Evolutionary conservation across 371 early-diverging fungal genomes (phyloP).

Genomic region (Chytridiales sp.): DNA sequence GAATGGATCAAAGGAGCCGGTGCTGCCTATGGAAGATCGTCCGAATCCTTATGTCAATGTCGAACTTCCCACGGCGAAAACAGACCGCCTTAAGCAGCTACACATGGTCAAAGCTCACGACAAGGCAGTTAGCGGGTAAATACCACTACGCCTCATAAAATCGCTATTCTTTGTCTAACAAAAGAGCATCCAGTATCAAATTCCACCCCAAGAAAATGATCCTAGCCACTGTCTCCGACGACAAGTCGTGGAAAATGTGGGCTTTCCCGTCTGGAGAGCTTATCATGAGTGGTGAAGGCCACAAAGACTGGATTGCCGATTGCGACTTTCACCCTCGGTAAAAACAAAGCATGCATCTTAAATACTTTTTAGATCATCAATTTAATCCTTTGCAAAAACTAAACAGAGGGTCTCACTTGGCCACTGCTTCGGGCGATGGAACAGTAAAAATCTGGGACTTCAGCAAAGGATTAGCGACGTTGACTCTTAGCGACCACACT

Average conservation of each 20-base stretch:
- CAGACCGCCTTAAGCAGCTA: constrained; percentile 37
- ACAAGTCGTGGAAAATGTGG: constrained; percentile 57
- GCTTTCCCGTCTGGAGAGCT: constrained; percentile 53
- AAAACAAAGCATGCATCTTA: constrained; percentile 2
- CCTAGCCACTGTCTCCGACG: constrained; percentile 52
- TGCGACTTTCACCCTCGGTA: constrained; percentile 57
- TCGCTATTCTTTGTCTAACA: background rate
- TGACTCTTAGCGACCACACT: constrained; percentile 52
- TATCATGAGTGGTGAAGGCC: constrained; percentile 54
- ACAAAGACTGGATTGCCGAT: constrained; percentile 55
- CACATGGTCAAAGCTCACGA: constrained; percentile 43
- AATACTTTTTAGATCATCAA: background rate
- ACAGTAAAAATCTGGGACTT: constrained; percentile 58
- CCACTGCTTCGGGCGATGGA: constrained; percentile 56
- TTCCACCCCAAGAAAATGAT: constrained; percentile 56
- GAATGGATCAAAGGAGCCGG: constrained; percentile 16
- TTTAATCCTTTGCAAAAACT: background rate
- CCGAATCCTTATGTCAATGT: constrained; percentile 33
- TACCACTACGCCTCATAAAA: background rate
- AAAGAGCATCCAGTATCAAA: constrained; percentile 33
- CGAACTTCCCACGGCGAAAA: constrained; percentile 38
- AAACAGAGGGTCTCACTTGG: constrained; percentile 47
- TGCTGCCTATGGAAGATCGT: constrained; percentile 45
- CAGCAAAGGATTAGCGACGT: constrained; percentile 43
- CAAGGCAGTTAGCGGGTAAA: constrained; percentile 46